Evolutionary conservation across 768 basidiomycete genomes (phyloP), one percentile per base, ranked within the genome.

Genomic region (Wakefieldia striispora): DNA sequence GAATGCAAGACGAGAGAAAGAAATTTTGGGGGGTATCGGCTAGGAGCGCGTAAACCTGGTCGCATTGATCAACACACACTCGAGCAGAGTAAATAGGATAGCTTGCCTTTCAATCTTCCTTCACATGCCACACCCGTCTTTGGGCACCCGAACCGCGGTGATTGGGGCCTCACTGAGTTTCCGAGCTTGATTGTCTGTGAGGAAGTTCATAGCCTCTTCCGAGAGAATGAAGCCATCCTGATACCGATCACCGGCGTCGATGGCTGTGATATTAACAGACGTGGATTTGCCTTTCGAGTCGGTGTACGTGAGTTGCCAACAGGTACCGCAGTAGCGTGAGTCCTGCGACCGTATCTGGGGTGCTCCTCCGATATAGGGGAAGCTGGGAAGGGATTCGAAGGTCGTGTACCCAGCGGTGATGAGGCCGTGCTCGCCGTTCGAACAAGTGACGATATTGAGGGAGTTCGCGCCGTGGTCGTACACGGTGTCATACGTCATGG

Each of bases 301-400:
- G 33, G 71, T 70, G 64, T 74, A 84, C 6, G 76, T 75, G 54
- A 86, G 60, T 50, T 72, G 47, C 82, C 82, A 86, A 65, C 85
- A 86, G 21, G 75, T 73, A 2, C 81, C 82, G 56, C 84, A 86
- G 38, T 70, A 67, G 2, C 63, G 51, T 1, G 81, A 83, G 60
- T 80, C 72, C 65, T 68, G 84, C 23, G 74, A 76, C 6, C 63
- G 64, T 48, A 86, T 69, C 33, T 74, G 79, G 14, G 72, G 68
- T 1, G 73, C 78, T 1, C 78, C 83, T 26, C 81, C 83, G 57
- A 86, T 80, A 63, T 70, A 61, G 1, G 84, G 82, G 71, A 83
- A 87, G 40, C 65, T 67, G 2, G 83, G 82, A 24, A 86, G 63
- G 33, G 69, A 66, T 13, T 69, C 72, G 43, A 84, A 79, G 33